Evolutionary conservation across 75 land plant species (phyloP), one percentile per base, ranked within the genome.

Genomic region (Larix kaempferi): DNA sequence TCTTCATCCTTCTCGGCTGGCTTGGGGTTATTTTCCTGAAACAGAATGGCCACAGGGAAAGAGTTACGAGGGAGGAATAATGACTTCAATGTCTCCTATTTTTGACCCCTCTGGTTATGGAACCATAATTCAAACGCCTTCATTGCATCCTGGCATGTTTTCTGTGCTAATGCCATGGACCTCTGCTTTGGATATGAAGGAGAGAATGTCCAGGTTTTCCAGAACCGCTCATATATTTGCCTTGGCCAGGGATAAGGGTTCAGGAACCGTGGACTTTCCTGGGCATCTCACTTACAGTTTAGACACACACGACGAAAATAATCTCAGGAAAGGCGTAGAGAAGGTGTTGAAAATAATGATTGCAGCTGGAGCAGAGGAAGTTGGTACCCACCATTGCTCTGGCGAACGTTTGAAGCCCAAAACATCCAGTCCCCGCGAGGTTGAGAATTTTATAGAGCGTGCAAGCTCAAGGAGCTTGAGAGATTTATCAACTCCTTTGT

Each of bases 11-110:
- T 86, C 81, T 17, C 65, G 76, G 57, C 83, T 89, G 87, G 81
- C 86, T 44, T 95, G 98, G 98, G 98, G 96, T 4, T 87, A 88
- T 74, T 95, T 95, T 69, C 94, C 95, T 0, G 88, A 79, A 65
- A 82, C 84, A 1, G 27, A n/a, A 6, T 76, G 56, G 23, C 23
- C 52, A 12, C 67, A 29, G 8, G 90, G 88, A 55, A 83, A 78
- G 59, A 86, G 89, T 84, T 95, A 82, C 76, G 92, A 91, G 77
- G 98, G 98, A 2, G 89, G 86, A 8, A 95, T 95, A 15, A 82
- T 95, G 86, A 91, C 94, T 17, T 76, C 94, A 6, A 87, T 88
- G 83, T 86, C 87, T 4, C 65, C 73, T 2, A 29, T 29, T 29
- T 29, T 29, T 29, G 59, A 57, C 59, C 62, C 73, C 0, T 73